Conservation (phyloP, 2,329 filamentous ascomycete species). For the Diplodia scrobiculata region DNA sequence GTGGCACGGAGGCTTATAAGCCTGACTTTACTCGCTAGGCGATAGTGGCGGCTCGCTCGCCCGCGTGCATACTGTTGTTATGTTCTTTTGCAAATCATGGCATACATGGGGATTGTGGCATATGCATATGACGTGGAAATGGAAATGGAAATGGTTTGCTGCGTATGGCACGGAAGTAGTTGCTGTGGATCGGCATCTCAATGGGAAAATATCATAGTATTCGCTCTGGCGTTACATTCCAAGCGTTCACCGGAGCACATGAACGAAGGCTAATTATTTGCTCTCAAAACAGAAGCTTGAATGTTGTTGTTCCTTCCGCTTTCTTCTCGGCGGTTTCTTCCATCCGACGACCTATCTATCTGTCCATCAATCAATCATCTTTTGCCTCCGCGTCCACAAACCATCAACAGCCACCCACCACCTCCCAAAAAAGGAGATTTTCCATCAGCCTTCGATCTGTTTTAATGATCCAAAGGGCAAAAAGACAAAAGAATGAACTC, state of each 20-base stretch:
- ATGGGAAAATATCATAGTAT: neutral
- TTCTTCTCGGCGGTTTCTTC: neutral
- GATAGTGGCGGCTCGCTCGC: neutral
- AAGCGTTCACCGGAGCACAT: neutral
- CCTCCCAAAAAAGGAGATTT: neutral
- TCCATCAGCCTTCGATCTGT: neutral
- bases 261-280: neutral
- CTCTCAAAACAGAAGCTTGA: neutral
- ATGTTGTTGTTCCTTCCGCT: neutral
- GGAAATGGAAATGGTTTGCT: neutral
- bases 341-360: too few species aligned
- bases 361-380: too few species aligned
- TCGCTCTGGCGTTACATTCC: neutral
- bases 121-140: neutral
- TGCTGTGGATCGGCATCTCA: neutral
- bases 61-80: too few species aligned
- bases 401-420: neutral
- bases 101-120: neutral
- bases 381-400: too few species aligned
- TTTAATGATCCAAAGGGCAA: neutral
- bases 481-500: constrained; percentile 10
- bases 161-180: neutral
- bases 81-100: neutral
- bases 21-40: constrained; percentile 54
- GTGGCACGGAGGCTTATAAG: constrained; percentile 63